A percentile compares a stretch with the other conserved stretches of the same genome.
Conservation (phyloP, 139 green algal species). For the Spirogloea muscicola region DNA sequence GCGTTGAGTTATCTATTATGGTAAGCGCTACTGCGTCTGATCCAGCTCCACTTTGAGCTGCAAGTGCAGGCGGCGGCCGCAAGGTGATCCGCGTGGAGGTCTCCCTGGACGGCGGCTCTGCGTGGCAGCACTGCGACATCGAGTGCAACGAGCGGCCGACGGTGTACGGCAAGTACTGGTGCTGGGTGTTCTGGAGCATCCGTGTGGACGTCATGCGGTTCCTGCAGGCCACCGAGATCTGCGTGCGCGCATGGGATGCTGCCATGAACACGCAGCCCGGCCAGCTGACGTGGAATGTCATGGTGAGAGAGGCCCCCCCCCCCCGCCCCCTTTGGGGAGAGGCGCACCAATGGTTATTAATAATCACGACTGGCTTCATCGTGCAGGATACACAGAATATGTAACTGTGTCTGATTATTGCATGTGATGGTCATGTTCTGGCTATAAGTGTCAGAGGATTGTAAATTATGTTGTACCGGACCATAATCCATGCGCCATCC, state of each 20-base stretch:
- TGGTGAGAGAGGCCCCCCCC: no score
- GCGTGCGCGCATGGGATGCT: conserved; percentile 48
- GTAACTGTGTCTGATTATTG: no score
- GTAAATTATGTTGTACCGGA: no score
- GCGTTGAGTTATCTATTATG: no score
- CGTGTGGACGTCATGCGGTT: background rate
- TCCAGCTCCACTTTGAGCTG: no score
- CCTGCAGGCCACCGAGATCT: background rate
- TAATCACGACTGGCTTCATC: no score
- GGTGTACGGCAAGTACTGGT: conserved; percentile 75
- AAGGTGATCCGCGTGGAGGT: conserved; percentile 92
- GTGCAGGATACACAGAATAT: no score
- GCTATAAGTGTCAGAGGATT: no score
- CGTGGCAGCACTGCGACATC: conserved; percentile 75
- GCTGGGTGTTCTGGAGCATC: conserved; percentile 30
- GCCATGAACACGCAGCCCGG: conserved; percentile 47
- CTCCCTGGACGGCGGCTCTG: conserved; percentile 77
- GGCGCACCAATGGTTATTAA: no score
- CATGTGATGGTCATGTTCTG: no score
- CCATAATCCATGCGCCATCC: background rate
- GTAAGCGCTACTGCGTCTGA: no score
- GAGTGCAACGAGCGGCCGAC: conserved; percentile 28
- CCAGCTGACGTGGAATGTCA: conserved; percentile 82
- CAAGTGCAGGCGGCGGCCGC: conserved; percentile 71
- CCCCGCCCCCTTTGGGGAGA: no score